Conservation (phyloP, 495 filamentous ascomycete species). For the Daldinia childiae region DNA sequence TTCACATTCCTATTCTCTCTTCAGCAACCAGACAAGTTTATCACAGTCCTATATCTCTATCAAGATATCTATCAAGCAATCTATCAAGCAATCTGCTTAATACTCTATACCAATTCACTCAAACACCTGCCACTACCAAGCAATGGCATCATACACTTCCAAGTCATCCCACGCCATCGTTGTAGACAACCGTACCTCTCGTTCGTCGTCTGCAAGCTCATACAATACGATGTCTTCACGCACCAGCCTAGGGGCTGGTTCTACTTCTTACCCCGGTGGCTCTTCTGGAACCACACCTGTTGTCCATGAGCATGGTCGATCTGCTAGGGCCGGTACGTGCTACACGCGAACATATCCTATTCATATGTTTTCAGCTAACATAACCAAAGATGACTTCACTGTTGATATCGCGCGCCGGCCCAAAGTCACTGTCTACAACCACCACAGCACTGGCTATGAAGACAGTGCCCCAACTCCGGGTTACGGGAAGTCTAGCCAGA, state of each 20-base stretch:
- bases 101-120: neutral
- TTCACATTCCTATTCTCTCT: slow-evolving; percentile 6
- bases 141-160: slow-evolving; percentile 16
- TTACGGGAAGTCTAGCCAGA: neutral
- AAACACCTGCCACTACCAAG: neutral
- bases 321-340: slow-evolving; percentile 19
- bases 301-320: slow-evolving; percentile 2
- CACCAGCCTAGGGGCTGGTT: neutral
- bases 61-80: neutral
- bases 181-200: slow-evolving; percentile 8
- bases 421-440: slow-evolving; percentile 23
- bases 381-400: slow-evolving; percentile 19
- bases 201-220: slow-evolving; percentile 7
- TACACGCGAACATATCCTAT: neutral
- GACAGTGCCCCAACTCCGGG: slow-evolving; percentile 12
- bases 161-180: slow-evolving; percentile 7
- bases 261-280: slow-evolving; percentile 10
- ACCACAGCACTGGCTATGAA: slow-evolving; percentile 22
- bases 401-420: slow-evolving; percentile 2
- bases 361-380: slow-evolving; percentile 10
- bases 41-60: slow-evolving; percentile 3
- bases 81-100: neutral
- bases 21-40: slow-evolving; percentile 9
- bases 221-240: slow-evolving; percentile 28
- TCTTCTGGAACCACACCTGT: neutral